Conservation (phyloP, 768 basidiomycete genomes). For the Tylopilus sp. region DNA sequence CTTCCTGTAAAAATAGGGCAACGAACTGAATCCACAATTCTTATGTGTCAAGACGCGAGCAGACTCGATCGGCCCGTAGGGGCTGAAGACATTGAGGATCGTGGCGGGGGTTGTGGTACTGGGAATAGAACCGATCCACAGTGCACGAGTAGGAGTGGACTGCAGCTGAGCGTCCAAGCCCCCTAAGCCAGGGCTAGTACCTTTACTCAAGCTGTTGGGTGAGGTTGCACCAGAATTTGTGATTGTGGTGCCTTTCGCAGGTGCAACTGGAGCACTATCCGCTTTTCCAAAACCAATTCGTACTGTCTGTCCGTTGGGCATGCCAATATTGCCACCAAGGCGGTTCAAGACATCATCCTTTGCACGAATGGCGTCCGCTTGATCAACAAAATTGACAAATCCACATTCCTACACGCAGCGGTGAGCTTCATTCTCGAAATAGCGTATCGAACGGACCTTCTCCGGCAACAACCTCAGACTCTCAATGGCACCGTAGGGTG, state of each 20-base stretch:
- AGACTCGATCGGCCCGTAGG: slow-evolving; percentile 96
- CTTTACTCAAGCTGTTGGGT: slow-evolving; percentile 51
- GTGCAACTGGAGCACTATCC: slow-evolving; percentile 90
- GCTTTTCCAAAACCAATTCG: slow-evolving; percentile 98
- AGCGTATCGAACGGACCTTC: slow-evolving; percentile 56
- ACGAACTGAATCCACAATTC: slow-evolving; percentile 89
- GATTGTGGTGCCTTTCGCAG: slow-evolving; percentile 68
- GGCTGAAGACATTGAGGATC: slow-evolving; percentile 93
- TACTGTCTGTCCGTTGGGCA: slow-evolving; percentile 94
- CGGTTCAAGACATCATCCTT: slow-evolving; percentile 98
- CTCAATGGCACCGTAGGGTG: slow-evolving; percentile 96
- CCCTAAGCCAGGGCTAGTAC: slow-evolving; percentile 51
- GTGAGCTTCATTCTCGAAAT: slow-evolving; percentile 15
- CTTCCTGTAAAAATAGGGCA: not conserved
- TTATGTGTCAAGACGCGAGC: slow-evolving; percentile 96
- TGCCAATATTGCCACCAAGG: slow-evolving; percentile 88
- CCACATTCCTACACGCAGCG: slow-evolving; percentile 79
- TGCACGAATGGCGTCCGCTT: slow-evolving; percentile 92
- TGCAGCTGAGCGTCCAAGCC: slow-evolving; percentile 85
- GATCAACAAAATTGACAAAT: slow-evolving; percentile 98
- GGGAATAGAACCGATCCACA: slow-evolving; percentile 98
- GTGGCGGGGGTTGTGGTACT: slow-evolving; percentile 93
- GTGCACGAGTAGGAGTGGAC: slow-evolving; percentile 87
- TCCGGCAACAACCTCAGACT: slow-evolving; percentile 92
- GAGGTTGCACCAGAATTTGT: slow-evolving; percentile 65